A percentile compares a stretch with the other conserved stretches of the same genome.
These are phyloP conservation scores for Pichia gijzeniarum DNA, from an alignment of 805 yeast genomes.

Conservation along the genomic window DNA sequence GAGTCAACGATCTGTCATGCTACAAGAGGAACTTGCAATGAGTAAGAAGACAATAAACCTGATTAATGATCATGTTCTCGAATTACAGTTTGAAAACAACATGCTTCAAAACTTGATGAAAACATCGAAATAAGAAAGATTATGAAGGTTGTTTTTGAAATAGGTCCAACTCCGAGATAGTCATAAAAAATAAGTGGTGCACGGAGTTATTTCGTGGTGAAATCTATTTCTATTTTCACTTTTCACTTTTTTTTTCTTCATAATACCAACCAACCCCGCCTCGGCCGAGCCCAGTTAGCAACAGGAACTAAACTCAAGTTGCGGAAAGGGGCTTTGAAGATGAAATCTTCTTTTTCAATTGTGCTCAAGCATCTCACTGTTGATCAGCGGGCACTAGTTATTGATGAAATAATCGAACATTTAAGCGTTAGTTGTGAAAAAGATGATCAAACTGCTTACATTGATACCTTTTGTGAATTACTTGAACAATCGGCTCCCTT, in stretches of 20 bases:
- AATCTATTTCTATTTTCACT: too few relatives aligned
- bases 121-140: not conserved
- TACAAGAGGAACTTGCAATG: slow-evolving; percentile 29
- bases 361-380: slow-evolving; percentile 10
- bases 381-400: slow-evolving; percentile 12
- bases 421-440: not conserved
- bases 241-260: too few relatives aligned
- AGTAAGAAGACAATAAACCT: slow-evolving; percentile 43
- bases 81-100: slow-evolving; percentile 44
- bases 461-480: slow-evolving; percentile 20
- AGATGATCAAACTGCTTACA: slow-evolving; percentile 6
- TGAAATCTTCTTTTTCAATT: slow-evolving; percentile 6
- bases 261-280: too few relatives aligned
- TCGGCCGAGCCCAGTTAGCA: too few relatives aligned
- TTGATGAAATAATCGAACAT: slow-evolving; percentile 6
- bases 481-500: slow-evolving; percentile 10
- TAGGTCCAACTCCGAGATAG: too few relatives aligned
- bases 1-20: slow-evolving; percentile 15
- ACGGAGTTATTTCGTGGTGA: too few relatives aligned
- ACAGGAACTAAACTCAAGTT: too few relatives aligned
- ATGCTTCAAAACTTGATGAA: slow-evolving; percentile 25
- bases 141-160: too few relatives aligned
- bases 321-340: not conserved
- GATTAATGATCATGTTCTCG: slow-evolving; percentile 44
- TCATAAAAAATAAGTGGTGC: too few relatives aligned